These are phyloP conservation scores for Bruguiera sexangula DNA, from an alignment of 345 rosid genomes.

Conservation along the genomic window DNA sequence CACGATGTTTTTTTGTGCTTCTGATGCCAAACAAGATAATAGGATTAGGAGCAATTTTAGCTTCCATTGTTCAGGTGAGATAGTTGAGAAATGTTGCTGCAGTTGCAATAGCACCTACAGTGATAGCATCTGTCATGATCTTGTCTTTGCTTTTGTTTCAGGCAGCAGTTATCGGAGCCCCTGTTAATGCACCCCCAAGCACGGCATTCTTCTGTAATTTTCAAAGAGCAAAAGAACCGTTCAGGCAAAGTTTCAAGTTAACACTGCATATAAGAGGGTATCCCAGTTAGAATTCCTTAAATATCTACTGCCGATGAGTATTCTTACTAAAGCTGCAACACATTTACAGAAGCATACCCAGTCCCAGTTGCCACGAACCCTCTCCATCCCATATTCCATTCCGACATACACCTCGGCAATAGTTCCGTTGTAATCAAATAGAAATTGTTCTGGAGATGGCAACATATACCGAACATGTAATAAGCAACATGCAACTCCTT, in stretches of 20 bases:
- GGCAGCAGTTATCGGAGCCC: conserved; percentile 60
- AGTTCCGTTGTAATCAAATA: conserved; percentile 39
- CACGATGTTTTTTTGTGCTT: no score
- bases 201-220: conserved; percentile 81
- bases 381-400: conserved; percentile 63
- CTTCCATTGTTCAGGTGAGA: conserved; percentile 23
- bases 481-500: not conserved
- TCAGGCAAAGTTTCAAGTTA: not conserved
- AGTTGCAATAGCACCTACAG: conserved; percentile 81
- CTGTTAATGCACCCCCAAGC: conserved; percentile 80
- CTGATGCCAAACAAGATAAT: no score
- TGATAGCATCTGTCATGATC: conserved; percentile 57
- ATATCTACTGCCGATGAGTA: no score
- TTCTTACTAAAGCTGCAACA: no score
- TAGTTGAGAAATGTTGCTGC: conserved; percentile 66
- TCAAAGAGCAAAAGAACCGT: not conserved
- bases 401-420: conserved; percentile 74
- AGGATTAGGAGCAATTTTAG: not conserved
- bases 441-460: not conserved
- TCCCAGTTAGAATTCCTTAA: no score
- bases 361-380: conserved; percentile 66
- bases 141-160: conserved; percentile 46
- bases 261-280: no score
- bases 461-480: not conserved
- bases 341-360: conserved; percentile 48